These are phyloP conservation scores for Hymenoscyphus fraxineus DNA, from an alignment of 2,329 filamentous ascomycete genomes.

Conservation along the genomic window DNA sequence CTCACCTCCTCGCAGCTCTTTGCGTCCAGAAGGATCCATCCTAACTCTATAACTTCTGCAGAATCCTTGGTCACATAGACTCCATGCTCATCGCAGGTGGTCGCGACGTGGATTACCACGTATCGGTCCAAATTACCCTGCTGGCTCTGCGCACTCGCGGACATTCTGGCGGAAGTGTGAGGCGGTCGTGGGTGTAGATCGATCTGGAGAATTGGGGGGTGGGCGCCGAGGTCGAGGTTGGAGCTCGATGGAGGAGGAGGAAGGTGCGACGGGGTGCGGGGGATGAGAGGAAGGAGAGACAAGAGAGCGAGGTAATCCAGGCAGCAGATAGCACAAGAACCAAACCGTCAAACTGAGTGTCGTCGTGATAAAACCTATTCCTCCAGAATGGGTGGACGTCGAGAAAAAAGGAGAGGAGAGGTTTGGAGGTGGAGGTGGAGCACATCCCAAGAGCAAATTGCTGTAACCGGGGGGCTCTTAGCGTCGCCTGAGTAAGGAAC, in stretches of 20 bases:
- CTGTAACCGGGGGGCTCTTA: constrained; percentile 2
- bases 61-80: constrained; percentile 99
- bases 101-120: constrained; percentile 96
- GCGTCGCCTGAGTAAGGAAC: constrained; percentile 1
- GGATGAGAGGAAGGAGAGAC: constrained; percentile 47
- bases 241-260: constrained; percentile 69
- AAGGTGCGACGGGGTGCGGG: constrained; percentile 58
- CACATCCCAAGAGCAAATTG: constrained; percentile 7
- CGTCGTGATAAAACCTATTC: constrained; percentile 12
- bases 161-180: constrained; percentile 53
- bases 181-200: constrained; percentile 43
- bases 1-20: constrained; percentile 90
- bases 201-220: constrained; percentile 51
- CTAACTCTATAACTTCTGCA: constrained; percentile 97
- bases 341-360: constrained; percentile 40
- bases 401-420: constrained; percentile 17
- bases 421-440: constrained; percentile 17
- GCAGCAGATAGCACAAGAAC: constrained; percentile 45
- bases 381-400: constrained; percentile 17
- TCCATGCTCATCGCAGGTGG: constrained; percentile 97
- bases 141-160: constrained; percentile 47
- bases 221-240: constrained; percentile 54
- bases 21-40: constrained; percentile 93
- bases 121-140: constrained; percentile 86
- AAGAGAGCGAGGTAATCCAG: constrained; percentile 46